A percentile compares a stretch with the other conserved stretches of the same genome.
Evolutionary conservation across 2,329 filamentous ascomycete genomes (phyloP).

Genomic region (Daldinia eschscholtzii): DNA sequence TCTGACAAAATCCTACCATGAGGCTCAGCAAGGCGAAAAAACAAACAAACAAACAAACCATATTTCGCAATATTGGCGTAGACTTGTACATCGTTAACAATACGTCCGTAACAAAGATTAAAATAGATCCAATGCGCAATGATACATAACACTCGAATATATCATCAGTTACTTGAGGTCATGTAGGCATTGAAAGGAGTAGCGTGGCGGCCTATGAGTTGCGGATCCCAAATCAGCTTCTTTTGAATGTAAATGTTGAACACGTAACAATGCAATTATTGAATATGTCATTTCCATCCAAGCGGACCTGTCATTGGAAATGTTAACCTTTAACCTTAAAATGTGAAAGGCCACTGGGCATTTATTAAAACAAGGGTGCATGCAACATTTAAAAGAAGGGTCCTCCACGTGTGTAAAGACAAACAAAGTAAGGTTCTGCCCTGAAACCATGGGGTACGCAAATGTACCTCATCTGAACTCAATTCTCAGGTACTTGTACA

Average conservation of each 20-base stretch:
- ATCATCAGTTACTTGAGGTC: neutral
- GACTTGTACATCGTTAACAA: neutral
- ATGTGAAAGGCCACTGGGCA: neutral
- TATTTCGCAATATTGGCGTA: slow-evolving; percentile 2
- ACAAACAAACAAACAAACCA: too few species aligned
- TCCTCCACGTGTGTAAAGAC: neutral
- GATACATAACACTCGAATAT: neutral
- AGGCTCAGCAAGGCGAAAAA: neutral
- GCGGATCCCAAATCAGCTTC: neutral
- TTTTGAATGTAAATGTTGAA: neutral
- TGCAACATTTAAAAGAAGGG: slow-evolving; percentile 4
- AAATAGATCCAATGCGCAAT: slow-evolving; percentile 1
- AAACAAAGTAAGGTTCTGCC: neutral
- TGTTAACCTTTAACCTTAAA: neutral
- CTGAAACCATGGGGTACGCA: neutral
- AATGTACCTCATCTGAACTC: slow-evolving; percentile 3
- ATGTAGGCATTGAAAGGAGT: neutral
- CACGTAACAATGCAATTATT: slow-evolving; percentile 9
- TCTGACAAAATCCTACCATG: slow-evolving; percentile 6
- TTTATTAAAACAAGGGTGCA: slow-evolving; percentile 3
- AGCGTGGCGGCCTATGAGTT: slow-evolving; percentile 7
- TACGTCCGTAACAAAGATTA: neutral
- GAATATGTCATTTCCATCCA: slow-evolving; percentile 6
- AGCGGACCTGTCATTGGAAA: neutral
- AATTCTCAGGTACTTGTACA: slow-evolving; percentile 9